These are phyloP conservation scores for Luzula sylvatica DNA, from an alignment of 176 grass and related monocot genomes.

Conservation along the genomic window DNA sequence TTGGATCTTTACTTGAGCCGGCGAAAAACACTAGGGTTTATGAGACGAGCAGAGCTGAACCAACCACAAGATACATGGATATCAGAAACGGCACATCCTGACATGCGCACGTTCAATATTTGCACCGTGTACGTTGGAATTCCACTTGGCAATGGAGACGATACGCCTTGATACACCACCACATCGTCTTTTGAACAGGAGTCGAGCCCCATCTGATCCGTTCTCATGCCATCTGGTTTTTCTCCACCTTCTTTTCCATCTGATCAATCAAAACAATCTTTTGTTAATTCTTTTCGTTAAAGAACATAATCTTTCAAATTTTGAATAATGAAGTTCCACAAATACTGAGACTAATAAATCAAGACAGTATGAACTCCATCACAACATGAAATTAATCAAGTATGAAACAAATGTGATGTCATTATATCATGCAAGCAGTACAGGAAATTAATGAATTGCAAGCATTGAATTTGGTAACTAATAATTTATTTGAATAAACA, in stretches of 20 bases:
- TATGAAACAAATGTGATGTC: no score
- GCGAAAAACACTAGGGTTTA: slow-evolving; percentile 32
- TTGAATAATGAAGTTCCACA: no score
- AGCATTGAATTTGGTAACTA: no score
- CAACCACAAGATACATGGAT: slow-evolving; percentile 36
- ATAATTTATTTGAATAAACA: no score
- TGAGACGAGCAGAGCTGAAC: slow-evolving; percentile 41
- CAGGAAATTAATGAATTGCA: no score
- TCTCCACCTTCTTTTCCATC: background rate
- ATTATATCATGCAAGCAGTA: no score
- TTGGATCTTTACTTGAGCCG: slow-evolving; percentile 1
- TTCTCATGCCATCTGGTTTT: background rate
- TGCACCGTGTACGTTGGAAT: slow-evolving; percentile 43
- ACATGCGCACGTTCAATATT: slow-evolving; percentile 24
- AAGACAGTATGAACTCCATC: no score
- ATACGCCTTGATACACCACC: slow-evolving; percentile 31
- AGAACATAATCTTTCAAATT: no score
- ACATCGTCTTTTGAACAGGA: slow-evolving; percentile 31
- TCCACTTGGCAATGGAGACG: slow-evolving; percentile 30
- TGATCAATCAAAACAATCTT: no score
- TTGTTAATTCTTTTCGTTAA: no score
- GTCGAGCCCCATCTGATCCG: slow-evolving; percentile 18
- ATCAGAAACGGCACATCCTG: slow-evolving; percentile 28
- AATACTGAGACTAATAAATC: no score
- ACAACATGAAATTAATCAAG: no score